Base-by-base conservation (phyloP, 306 rosid species). In the Betula pendula region DNA sequence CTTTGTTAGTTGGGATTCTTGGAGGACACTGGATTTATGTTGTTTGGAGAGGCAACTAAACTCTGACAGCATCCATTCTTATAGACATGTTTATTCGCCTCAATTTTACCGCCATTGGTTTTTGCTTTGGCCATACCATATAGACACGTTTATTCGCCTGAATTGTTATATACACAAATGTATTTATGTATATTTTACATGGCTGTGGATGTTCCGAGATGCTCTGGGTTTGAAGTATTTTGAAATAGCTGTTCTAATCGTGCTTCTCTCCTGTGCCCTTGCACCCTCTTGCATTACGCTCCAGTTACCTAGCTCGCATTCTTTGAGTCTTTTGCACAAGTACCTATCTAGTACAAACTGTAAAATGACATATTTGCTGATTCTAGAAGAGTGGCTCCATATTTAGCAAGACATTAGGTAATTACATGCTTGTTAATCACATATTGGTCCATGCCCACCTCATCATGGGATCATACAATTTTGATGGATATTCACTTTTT, bases 361-460 rank as follows among this genome's bases (percentile, higher is more conserved):
- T n/a, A n/a, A n/a, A n/a, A n/a, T n/a, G n/a, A n/a, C n/a, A n/a
- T n/a, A n/a, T 70, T 7, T 70, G n/a, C 82, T 79, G 83, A 76
- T 6, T 74, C 56, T 77, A 15, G 73, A 83, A 77, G 78, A 74
- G 49, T 71, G 62, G 84, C 78, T 72, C 68, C 51, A 73, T 62
- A 55, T 74, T 43, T 74, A 77, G 69, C 82, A 82, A 58, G 66
- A 77, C 27, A 55, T 68, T 33, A 82, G 51, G 59, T 80, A 59
- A 85, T 60, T 58, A 78, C 80, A 75, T 69, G 73, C 50, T 73
- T n/a, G 16, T 49, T 70, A 49, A 69, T 52, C 58, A 81, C 77
- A 63, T 33, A 55, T 33, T 77, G 80, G 79, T 63, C 70, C 75
- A 71, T 59, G 67, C 35, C 79, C 76, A 70, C 84, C 62, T 40